phyloP scores from a whole-genome alignment of 108 stramenopile species.

The Skeletonema potamos region DNA sequence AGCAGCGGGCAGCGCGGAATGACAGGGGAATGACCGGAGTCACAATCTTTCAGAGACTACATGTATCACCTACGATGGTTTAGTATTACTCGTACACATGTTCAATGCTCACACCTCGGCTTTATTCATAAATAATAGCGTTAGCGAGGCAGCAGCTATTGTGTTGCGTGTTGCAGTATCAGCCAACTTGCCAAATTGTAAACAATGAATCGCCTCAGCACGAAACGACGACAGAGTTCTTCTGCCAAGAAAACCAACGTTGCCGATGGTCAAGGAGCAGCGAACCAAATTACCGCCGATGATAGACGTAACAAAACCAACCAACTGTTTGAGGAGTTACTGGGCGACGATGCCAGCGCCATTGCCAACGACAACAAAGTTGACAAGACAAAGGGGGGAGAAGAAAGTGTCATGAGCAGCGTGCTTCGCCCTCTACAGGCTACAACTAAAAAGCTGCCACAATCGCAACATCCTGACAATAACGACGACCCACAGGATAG shows the following conservation, averaged over 20 bases:
- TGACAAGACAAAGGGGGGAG: slow-evolving; percentile 9
- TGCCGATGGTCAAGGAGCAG: neutral
- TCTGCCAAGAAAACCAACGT: neutral
- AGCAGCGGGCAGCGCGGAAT: too few relatives aligned
- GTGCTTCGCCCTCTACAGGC: slow-evolving; percentile 12
- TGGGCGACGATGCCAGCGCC: slow-evolving; percentile 23
- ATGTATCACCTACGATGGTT: too few relatives aligned
- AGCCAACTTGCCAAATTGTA: too few relatives aligned
- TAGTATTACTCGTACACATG: too few relatives aligned
- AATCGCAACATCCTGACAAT: neutral
- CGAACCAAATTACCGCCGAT: neutral
- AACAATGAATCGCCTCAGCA: slow-evolving; percentile 2
- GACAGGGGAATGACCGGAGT: too few relatives aligned
- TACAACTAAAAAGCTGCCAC: neutral
- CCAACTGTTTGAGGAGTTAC: slow-evolving; percentile 20
- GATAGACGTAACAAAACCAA: neutral
- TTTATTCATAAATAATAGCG: neutral
- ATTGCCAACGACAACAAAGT: slow-evolving; percentile 8
- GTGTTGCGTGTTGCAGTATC: too few relatives aligned
- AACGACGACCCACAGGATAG: neutral
- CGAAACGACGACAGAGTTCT: neutral
- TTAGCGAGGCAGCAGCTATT: neutral
- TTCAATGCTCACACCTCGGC: too few relatives aligned
- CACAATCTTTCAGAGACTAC: too few relatives aligned
- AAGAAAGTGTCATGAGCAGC: slow-evolving; percentile 30